Evolutionary conservation across 148 eudicot species (phyloP).

Genomic region (Camellia lanceoleosa): DNA sequence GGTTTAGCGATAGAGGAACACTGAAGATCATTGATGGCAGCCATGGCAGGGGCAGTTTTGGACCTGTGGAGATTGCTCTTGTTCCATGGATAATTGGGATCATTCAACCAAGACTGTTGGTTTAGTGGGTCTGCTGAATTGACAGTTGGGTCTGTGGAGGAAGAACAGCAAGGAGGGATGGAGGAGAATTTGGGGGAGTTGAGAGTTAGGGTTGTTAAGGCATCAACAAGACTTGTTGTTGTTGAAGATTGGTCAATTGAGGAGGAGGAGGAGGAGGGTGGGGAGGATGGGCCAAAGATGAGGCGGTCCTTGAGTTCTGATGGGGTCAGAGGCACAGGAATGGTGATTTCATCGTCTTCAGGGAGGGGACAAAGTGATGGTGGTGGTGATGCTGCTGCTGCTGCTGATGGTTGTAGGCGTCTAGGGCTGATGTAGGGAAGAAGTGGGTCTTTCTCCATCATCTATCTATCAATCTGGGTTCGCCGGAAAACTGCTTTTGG

Average conservation of each 20-base stretch:
- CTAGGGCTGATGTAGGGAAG: conserved; percentile 43
- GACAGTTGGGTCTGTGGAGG: conserved; percentile 18
- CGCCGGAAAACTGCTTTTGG: conserved; percentile 16
- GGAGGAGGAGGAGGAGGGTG: conserved; percentile 21
- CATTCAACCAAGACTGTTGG: conserved; percentile 49
- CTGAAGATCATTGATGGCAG: conserved; percentile 55
- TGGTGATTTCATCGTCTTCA: conserved; percentile 56
- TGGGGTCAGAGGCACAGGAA: conserved; percentile 48
- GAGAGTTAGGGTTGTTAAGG: conserved; percentile 26
- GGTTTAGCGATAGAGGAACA: conserved; percentile 26
- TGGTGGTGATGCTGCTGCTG: conserved; percentile 36
- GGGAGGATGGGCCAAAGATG: conserved; percentile 60
- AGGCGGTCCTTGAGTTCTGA: conserved; percentile 68
- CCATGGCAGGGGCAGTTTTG: conserved; percentile 94
- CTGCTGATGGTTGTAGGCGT: conserved; percentile 23
- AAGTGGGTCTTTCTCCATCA: conserved; percentile 72
- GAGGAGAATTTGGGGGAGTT: conserved; percentile 15
- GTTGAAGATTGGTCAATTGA: conserved; percentile 22
- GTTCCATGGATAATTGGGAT: conserved; percentile 39
- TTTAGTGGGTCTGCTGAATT: conserved; percentile 24
- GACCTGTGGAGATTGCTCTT: conserved; percentile 65
- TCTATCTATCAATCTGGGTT: conserved; percentile 5
- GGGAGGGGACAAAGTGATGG: conserved; percentile 48
- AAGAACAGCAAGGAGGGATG: conserved; percentile 4
- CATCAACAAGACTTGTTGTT: conserved; percentile 29